Evolutionary conservation across 176 grass and related monocot species (phyloP), one percentile per base, ranked within the genome.

Genomic region (Raddia guianensis): DNA sequence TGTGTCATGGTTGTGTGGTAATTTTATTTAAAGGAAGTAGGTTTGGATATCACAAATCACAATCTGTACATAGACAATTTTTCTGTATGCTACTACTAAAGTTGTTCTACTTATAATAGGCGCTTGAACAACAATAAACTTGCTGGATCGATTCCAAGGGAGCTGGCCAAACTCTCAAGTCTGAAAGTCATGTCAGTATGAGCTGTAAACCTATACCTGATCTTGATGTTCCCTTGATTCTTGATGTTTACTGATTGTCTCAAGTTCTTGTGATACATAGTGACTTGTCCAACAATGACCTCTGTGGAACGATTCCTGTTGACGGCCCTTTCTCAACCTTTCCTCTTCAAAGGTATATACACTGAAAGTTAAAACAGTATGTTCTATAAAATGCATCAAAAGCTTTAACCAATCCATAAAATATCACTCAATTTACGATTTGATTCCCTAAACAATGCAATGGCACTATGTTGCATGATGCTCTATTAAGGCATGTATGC

Each of bases 291-390:
- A 98, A 91, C 86, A 98, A 98, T 78, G 96, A 95, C 86, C 86
- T 98, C 1, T 98, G 96, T 55, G 92, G 96, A 89, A 98, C 96
- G 16, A 91, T 98, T 71, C 96, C 96, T 49, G 90, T 81, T 16
- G 96, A 95, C 56, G 96, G 96, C 19, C 96, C 92, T 45, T 98
- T 98, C 90, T 90, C 90, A 62, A 90, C 72, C 51, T 98, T 98
- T 58, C 90, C 92, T 68, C 82, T 87, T 76, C 86, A 82, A 83
- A 93, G 92, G 96, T 98, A 95, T 56, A 53, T 40, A 40, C 37
- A 40, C 60, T 77, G 56, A 58, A 64, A 53, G 6, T 46, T 68
- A 13, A 78, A 78, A 19, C 84, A 37, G 12, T 56, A 37, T 56
- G 53, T 54, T 66, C 27, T 62, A 45, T 37, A 3, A 53, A 70